phyloP scores from a whole-genome alignment of 2,329 filamentous ascomycete species.

The Colletotrichum sp. region DNA sequence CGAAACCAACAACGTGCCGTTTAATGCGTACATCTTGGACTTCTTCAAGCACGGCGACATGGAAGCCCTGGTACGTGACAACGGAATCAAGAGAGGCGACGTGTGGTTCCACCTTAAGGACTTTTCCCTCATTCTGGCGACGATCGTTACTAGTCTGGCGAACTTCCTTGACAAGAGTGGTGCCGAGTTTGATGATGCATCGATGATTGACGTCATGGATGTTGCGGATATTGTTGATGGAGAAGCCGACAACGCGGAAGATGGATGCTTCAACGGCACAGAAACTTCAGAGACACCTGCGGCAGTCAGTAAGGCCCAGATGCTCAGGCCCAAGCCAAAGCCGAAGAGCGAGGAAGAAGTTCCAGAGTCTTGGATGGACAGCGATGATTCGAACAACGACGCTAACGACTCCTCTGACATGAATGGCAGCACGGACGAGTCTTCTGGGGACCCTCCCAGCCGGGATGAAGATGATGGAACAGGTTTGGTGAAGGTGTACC shows the following conservation, averaged over 20 bases:
- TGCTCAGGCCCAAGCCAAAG: constrained; percentile 21
- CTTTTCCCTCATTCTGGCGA: constrained; percentile 64
- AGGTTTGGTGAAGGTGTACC: constrained; percentile 60
- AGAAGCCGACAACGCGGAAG: constrained; percentile 24
- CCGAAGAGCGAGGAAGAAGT: constrained; percentile 39
- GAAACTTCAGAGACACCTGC: too few relatives aligned
- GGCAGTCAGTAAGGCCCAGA: too few relatives aligned
- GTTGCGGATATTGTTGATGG: constrained; percentile 46
- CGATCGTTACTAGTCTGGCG: constrained; percentile 70
- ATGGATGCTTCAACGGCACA: background rate
- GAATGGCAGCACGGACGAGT: background rate
- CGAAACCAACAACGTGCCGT: constrained; percentile 50
- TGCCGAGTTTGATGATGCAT: constrained; percentile 29
- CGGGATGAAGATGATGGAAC: constrained; percentile 40
- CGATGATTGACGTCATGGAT: constrained; percentile 49
- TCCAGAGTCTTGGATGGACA: constrained; percentile 52
- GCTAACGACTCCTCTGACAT: constrained; percentile 18
- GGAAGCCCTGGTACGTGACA: constrained; percentile 63
- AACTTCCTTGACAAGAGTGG: constrained; percentile 50
- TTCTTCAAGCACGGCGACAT: constrained; percentile 78
- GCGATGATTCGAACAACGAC: constrained; percentile 34
- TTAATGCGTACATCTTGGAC: constrained; percentile 75
- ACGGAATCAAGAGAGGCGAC: constrained; percentile 69
- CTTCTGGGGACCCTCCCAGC: background rate
- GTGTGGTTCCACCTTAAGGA: constrained; percentile 76